Base-by-base conservation (phyloP, 2,329 filamentous ascomycete species). In the Penicillium sp. region DNA sequence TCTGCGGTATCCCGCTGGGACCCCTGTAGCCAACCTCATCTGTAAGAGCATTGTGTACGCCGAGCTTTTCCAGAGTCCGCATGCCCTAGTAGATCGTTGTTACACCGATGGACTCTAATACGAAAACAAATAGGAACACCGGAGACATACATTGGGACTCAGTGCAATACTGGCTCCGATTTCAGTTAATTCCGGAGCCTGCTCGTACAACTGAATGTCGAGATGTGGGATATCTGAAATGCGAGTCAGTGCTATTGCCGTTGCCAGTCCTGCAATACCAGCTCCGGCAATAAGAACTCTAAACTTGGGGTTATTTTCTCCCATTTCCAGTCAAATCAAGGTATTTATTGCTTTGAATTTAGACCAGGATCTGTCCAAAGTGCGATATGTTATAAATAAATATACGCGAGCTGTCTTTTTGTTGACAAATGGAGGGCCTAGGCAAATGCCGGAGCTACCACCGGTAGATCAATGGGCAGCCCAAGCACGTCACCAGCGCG, bases 151-250 rank as follows among this genome's bases (percentile, higher is more conserved):
- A 64, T 83, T 83, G 1, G 79, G 79, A 2, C 80, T 80, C 7
- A 57, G 50, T 16, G 56, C 56, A 35, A 58, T 58, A 14, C 56
- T 58, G 3, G 56, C 56, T 47, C 56, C 56, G 24, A 54, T 58
- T 20, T 58, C 56, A 24, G 35, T 49, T 18, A 58, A 47, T 28
- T 77, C 75, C 1, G 66, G 62, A 0, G 80, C 76, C 40, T 75
- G 73, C 56, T 83, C 81, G 60, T 81, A 83, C 23, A 82, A 66
- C 57, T 80, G 72, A 0, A 81, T 72, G 21, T 77, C 68, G 35
- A 81, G 64, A 8, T 72, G 66, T 30, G 55, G 30, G 14, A 58
- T 47, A 11, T 23, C 30, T 12, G 56, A 49, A 1, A 72, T 66
- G 30, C 72, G 65, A 45, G 73, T 62, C 11, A 81, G 67, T 3